Conservation (phyloP, 352 stramenopile species). For the Pythium myriotylum region DNA sequence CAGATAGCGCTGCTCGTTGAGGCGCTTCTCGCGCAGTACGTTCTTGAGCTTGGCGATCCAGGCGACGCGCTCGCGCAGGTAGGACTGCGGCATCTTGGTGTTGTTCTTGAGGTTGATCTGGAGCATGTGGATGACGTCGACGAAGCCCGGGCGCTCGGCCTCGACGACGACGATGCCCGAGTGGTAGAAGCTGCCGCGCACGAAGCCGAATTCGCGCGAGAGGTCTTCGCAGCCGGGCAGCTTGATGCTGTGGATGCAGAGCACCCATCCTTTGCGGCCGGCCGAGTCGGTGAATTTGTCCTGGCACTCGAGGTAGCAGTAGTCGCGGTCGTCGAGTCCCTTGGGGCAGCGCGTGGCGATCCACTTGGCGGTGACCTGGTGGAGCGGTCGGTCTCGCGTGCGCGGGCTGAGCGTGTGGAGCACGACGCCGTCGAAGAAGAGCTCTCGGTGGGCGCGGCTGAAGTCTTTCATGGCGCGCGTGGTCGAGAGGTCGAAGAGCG, state of each 20-base stretch:
- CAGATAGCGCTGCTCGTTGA: constrained; percentile 83
- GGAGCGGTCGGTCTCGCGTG: constrained; percentile 75
- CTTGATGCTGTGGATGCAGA: constrained; percentile 86
- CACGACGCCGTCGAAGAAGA: constrained; percentile 77
- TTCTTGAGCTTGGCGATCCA: constrained; percentile 47
- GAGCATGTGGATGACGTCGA: constrained; percentile 84
- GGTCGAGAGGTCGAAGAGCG: constrained; percentile 68
- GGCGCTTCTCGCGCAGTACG: constrained; percentile 68
- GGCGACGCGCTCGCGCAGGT: constrained; percentile 35
- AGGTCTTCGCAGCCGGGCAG: constrained; percentile 76
- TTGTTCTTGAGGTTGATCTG: constrained; percentile 84
- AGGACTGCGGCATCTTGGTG: constrained; percentile 41
- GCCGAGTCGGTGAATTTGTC: constrained; percentile 86
- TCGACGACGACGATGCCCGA: constrained; percentile 86
- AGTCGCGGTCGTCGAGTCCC: constrained; percentile 69
- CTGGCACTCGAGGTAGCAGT: constrained; percentile 82
- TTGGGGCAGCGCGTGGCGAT: constrained; percentile 60
- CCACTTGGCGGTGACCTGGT: constrained; percentile 88
- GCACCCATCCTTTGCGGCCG: constrained; percentile 80
- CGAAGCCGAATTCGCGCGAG: constrained; percentile 71
- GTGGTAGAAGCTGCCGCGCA: constrained; percentile 81
- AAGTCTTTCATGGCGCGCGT: constrained; percentile 79
- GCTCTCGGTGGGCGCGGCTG: constrained; percentile 44
- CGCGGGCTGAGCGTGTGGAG: constrained; percentile 66
- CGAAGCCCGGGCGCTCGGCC: constrained; percentile 63